phyloP scores from a whole-genome alignment of 805 yeast species.

The Isabelozyma gotoi region DNA sequence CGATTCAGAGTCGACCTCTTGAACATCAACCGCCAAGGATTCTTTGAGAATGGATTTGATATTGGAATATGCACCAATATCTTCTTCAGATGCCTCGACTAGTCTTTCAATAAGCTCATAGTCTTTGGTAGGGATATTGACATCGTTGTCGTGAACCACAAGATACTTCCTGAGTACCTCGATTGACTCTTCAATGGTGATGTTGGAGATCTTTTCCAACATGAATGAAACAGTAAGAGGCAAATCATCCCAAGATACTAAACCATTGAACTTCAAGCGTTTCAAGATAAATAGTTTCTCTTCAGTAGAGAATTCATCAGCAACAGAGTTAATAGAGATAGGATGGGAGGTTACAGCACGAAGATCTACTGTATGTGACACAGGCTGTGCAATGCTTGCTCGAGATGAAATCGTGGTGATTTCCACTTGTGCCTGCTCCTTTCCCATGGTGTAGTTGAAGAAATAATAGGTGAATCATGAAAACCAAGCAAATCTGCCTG shows the following conservation, averaged over 20 bases:
- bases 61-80: conserved; percentile 5
- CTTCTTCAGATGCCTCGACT: conserved; percentile 15
- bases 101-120: conserved; percentile 24
- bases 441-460: neutral
- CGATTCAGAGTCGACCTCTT: conserved; percentile 5
- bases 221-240: conserved; percentile 27
- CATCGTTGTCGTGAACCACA: conserved; percentile 28
- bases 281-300: conserved; percentile 27
- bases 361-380: conserved; percentile 12
- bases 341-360: conserved; percentile 21
- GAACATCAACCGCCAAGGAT: no score
- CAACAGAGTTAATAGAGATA: conserved; percentile 24
- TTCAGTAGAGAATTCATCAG: conserved; percentile 17
- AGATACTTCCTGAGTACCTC: conserved; percentile 25
- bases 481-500: no score
- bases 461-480: neutral
- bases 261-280: conserved; percentile 24
- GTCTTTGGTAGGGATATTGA: conserved; percentile 30
- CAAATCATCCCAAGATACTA: conserved; percentile 24
- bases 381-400: no score
- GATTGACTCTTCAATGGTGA: conserved; percentile 24
- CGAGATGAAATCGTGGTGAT: no score
- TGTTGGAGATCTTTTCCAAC: conserved; percentile 25
- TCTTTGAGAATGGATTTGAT: neutral
- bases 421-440: neutral